Evolutionary conservation across 2,329 filamentous ascomycete species (phyloP).

Genomic region (Phialophora verrucosa): DNA sequence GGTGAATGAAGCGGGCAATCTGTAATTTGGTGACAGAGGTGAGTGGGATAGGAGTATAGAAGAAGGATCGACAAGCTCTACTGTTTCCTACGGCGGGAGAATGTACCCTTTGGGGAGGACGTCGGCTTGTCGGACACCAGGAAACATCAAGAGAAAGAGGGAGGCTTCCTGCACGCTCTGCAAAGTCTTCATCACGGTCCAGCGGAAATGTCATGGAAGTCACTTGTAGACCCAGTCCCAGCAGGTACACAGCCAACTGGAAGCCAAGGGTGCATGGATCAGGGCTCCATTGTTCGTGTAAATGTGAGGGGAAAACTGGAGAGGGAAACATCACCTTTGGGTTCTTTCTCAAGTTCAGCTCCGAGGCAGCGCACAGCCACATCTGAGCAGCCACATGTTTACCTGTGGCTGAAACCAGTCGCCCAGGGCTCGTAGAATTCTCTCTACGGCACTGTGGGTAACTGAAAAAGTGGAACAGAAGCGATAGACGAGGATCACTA

Average conservation of each 20-base stretch:
- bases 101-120: background rate
- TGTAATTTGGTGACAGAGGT: background rate
- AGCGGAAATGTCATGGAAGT: slow-evolving; percentile 6
- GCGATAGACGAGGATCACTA: slow-evolving; percentile 8
- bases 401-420: slow-evolving; percentile 10
- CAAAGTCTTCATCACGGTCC: slow-evolving; percentile 2
- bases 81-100: background rate
- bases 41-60: background rate
- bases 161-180: background rate
- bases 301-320: slow-evolving; percentile 20
- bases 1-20: background rate
- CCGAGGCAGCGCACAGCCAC: slow-evolving; percentile 2
- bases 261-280: background rate
- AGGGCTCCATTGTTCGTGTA: background rate
- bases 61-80: background rate
- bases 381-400: slow-evolving; percentile 16
- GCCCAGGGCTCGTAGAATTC: background rate
- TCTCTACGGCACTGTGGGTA: background rate
- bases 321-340: background rate
- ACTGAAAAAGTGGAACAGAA: slow-evolving; percentile 9
- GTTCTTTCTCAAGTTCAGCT: background rate
- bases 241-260: background rate
- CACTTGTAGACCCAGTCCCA: background rate
- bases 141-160: background rate
- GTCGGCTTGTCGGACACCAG: background rate